phyloP scores from a whole-genome alignment of 306 rosid genomes.

The Cucumis cinereus region DNA sequence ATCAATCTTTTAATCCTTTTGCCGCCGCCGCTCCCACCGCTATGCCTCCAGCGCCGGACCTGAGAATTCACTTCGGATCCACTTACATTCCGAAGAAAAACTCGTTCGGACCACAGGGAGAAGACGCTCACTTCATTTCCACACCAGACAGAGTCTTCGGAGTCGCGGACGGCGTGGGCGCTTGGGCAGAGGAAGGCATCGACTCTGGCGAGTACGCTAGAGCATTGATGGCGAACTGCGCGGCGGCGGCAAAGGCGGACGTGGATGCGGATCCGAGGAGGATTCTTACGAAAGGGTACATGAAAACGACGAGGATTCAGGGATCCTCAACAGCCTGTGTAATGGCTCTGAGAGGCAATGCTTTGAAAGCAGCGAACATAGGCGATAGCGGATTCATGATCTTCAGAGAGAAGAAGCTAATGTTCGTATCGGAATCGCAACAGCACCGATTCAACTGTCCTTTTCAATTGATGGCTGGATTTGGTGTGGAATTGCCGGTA shows the following conservation, averaged over 20 bases:
- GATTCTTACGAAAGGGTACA: not conserved
- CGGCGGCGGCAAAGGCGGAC: not conserved
- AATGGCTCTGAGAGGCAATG: not conserved
- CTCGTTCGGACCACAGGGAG: not conserved
- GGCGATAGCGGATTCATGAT: conserved; percentile 20
- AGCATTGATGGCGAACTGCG: not conserved
- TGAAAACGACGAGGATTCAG: not conserved
- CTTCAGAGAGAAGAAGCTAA: conserved; percentile 1
- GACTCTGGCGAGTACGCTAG: not conserved
- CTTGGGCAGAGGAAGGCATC: not conserved
- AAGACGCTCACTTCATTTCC: conserved; percentile 3
- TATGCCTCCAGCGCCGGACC: not conserved
- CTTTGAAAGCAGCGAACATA: not conserved
- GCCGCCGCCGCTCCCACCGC: not conserved
- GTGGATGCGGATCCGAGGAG: not conserved
- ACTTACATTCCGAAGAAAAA: not conserved
- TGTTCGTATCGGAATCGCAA: not conserved
- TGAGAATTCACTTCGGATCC: not conserved
- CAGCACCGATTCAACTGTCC: not conserved
- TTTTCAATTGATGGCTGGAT: not conserved
- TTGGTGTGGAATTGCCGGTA: not conserved
- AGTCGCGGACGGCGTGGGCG: conserved; percentile 2
- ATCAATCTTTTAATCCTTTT: not conserved
- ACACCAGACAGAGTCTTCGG: not conserved
- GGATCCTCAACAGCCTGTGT: conserved; percentile 22